Conservation (phyloP, 2,329 filamentous ascomycete genomes). For the Microcyclospora tardicrescens region DNA sequence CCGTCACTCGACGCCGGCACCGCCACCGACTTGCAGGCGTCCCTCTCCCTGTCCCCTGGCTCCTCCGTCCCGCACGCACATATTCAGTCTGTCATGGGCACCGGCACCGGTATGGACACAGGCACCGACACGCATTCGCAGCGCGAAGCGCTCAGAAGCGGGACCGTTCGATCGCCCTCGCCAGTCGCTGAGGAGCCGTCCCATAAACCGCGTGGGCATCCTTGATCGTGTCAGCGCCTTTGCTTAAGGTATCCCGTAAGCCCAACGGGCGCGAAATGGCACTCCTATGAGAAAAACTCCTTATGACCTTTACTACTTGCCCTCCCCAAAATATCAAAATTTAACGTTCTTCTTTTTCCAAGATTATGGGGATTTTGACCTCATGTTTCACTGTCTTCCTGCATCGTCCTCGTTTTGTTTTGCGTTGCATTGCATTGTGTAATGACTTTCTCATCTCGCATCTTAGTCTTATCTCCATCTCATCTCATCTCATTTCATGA, state of each 20-base stretch:
- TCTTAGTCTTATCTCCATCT: no score
- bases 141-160: slow-evolving; percentile 16
- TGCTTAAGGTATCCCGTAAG: not conserved
- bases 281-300: no score
- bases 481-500: no score
- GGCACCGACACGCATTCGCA: slow-evolving; percentile 15
- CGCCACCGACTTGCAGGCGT: slow-evolving; percentile 12
- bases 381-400: no score
- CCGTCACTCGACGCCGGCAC: slow-evolving; percentile 2
- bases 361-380: no score
- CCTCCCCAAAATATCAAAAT: no score
- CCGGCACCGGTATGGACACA: slow-evolving; percentile 4
- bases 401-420: no score
- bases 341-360: no score
- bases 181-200: slow-evolving; percentile 18
- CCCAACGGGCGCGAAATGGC: no score
- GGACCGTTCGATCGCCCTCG: slow-evolving; percentile 16
- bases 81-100: slow-evolving; percentile 11
- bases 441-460: no score
- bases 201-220: slow-evolving; percentile 14
- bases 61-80: slow-evolving; percentile 15
- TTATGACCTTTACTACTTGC: no score
- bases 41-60: slow-evolving; percentile 14
- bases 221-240: slow-evolving; percentile 8
- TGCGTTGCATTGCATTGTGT: no score